Percentiles rank a stretch among this genome's conserved stretches.
Evolutionary conservation across 148 eudicot genomes (phyloP).

Genomic region (Fallopia convolvulus): DNA sequence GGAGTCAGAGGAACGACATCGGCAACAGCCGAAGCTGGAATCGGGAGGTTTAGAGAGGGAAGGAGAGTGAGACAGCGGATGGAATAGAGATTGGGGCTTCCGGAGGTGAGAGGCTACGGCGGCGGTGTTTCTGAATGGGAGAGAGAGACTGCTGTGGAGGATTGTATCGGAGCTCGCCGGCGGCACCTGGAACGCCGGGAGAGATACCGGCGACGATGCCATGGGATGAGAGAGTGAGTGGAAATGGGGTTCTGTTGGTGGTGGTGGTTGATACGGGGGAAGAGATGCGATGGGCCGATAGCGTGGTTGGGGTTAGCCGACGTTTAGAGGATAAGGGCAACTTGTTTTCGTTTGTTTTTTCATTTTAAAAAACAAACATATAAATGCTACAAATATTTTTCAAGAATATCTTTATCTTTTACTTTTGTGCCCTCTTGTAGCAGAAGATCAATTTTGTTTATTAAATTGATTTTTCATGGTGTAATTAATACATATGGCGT

Average conservation of each 20-base stretch:
- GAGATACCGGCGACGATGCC: slow-evolving; percentile 50
- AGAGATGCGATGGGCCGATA: neutral
- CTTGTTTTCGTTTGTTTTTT: neutral
- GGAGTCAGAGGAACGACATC: slow-evolving; percentile 20
- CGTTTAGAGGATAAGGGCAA: neutral
- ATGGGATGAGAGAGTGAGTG: slow-evolving; percentile 17
- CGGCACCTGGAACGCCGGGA: slow-evolving; percentile 37
- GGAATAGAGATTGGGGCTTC: slow-evolving; percentile 19
- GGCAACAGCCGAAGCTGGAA: slow-evolving; percentile 41
- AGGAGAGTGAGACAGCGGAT: slow-evolving; percentile 13
- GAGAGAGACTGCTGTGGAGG: slow-evolving; percentile 18
- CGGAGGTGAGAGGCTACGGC: slow-evolving; percentile 13
- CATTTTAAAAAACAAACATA: neutral
- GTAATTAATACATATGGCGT: no score
- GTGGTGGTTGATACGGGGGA: neutral
- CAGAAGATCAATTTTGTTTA: no score
- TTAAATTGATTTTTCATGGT: no score
- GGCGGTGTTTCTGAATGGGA: slow-evolving; percentile 26
- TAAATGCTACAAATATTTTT: neutral
- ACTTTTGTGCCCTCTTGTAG: no score
- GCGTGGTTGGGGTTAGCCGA: neutral
- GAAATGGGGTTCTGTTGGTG: neutral
- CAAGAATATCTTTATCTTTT: neutral
- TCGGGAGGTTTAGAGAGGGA: slow-evolving; percentile 21
- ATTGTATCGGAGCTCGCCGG: slow-evolving; percentile 28